Evolutionary conservation across 2,329 filamentous ascomycete species (phyloP).

Genomic region (Diaporthe capsici): DNA sequence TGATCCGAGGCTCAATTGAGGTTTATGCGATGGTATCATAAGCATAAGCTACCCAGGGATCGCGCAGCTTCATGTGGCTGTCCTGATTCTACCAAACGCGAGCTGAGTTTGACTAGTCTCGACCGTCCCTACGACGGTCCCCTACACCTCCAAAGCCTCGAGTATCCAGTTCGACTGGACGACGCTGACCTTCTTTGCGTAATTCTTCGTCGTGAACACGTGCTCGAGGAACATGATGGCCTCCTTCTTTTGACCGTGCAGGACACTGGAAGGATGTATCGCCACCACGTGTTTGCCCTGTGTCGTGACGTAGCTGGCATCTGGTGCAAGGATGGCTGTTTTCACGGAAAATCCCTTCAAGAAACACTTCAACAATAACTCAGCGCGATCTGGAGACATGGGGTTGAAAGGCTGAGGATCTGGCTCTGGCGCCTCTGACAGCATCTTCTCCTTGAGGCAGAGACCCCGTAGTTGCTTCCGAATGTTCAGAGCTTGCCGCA

Average conservation of each 20-base stretch:
- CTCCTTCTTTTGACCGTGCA: slow-evolving; percentile 74
- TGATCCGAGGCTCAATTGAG: too few relatives aligned
- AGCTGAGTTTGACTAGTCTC: too few relatives aligned
- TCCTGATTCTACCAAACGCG: too few relatives aligned
- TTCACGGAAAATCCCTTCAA: slow-evolving; percentile 72
- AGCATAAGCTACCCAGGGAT: too few relatives aligned
- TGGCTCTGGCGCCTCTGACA: slow-evolving; percentile 59
- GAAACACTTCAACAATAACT: slow-evolving; percentile 72
- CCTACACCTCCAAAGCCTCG: slow-evolving; percentile 54
- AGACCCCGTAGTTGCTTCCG: slow-evolving; percentile 72
- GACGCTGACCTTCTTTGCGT: slow-evolving; percentile 75
- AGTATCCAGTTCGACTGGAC: slow-evolving; percentile 73
- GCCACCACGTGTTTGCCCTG: slow-evolving; percentile 72
- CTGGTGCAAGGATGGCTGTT: slow-evolving; percentile 72
- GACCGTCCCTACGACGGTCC: too few relatives aligned
- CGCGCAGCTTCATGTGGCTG: too few relatives aligned
- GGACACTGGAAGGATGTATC: slow-evolving; percentile 73
- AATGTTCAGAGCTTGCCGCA: slow-evolving; percentile 74
- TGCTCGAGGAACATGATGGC: slow-evolving; percentile 79
- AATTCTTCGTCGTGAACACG: slow-evolving; percentile 76
- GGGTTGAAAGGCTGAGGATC: slow-evolving; percentile 72
- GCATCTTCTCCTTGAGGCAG: slow-evolving; percentile 66
- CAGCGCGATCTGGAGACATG: slow-evolving; percentile 66
- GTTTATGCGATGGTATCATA: too few relatives aligned
- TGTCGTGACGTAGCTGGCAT: slow-evolving; percentile 72